These are phyloP conservation scores for Incumbomyces lentus DNA, from an alignment of 2,329 filamentous ascomycete genomes.

Conservation along the genomic window DNA sequence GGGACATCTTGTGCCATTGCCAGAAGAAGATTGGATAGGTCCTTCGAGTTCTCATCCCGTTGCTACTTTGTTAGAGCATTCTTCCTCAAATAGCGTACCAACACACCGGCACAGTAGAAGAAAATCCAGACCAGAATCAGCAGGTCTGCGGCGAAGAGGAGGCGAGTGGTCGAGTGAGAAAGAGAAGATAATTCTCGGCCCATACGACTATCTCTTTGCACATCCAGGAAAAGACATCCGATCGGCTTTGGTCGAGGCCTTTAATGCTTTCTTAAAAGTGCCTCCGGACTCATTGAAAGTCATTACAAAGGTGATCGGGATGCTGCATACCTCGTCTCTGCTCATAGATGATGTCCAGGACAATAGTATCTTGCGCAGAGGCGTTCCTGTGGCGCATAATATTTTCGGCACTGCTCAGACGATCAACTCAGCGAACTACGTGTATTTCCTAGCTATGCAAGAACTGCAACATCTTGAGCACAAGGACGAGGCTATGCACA, in stretches of 20 bases:
- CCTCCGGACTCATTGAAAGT: slow-evolving; percentile 30
- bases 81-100: too few relatives aligned
- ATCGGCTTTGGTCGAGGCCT: slow-evolving; percentile 34
- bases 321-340: slow-evolving; percentile 38
- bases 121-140: slow-evolving; percentile 13
- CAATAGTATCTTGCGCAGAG: slow-evolving; percentile 37
- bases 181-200: slow-evolving; percentile 34
- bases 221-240: slow-evolving; percentile 38
- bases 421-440: slow-evolving; percentile 43
- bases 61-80: too few relatives aligned
- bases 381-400: slow-evolving; percentile 38
- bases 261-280: slow-evolving; percentile 36
- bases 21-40: slow-evolving; percentile 53
- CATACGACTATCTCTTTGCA: slow-evolving; percentile 35
- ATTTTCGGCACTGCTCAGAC: slow-evolving; percentile 42
- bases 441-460: slow-evolving; percentile 37
- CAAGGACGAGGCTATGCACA: slow-evolving; percentile 30
- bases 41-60: too few relatives aligned
- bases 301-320: slow-evolving; percentile 34
- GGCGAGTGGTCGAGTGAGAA: slow-evolving; percentile 25
- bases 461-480: slow-evolving; percentile 33
- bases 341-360: slow-evolving; percentile 44
- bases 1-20: slow-evolving; percentile 43
- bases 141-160: slow-evolving; percentile 1
- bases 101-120: slow-evolving; percentile 17